Conservation (phyloP, 2,329 filamentous ascomycete genomes). For the Colletotrichum sp. region DNA sequence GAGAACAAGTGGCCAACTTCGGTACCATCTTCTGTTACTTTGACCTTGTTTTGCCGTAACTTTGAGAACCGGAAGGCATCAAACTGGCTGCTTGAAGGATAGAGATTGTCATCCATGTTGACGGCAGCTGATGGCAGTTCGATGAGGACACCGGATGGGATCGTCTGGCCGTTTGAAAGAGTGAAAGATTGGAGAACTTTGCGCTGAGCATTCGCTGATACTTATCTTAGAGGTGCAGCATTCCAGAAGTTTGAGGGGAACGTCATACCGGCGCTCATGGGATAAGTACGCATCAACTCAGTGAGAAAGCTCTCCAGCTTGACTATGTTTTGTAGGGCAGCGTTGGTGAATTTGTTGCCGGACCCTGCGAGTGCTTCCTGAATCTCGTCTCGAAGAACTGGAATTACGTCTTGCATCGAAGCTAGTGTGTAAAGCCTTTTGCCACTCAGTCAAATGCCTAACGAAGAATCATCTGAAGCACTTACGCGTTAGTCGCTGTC, state of each 20-base stretch:
- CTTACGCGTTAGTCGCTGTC: constrained; percentile 46
- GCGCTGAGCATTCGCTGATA: constrained; percentile 48
- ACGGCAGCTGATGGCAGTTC: constrained; percentile 42
- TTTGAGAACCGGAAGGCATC: constrained; percentile 6
- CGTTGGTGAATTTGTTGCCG: constrained; percentile 34
- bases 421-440: constrained; percentile 55
- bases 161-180: constrained; percentile 57
- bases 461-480: rapidly evolving
- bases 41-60: not conserved
- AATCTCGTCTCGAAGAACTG: constrained; percentile 57
- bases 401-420: constrained; percentile 51
- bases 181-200: constrained; percentile 54
- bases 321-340: constrained; percentile 39
- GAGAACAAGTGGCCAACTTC: constrained; percentile 41
- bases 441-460: not conserved
- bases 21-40: not conserved
- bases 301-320: constrained; percentile 46
- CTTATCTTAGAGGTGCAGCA: not conserved
- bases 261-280: constrained; percentile 34
- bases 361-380: constrained; percentile 36
- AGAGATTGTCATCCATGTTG: constrained; percentile 37
- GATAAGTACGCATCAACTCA: constrained; percentile 37
- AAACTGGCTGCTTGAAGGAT: constrained; percentile 33
- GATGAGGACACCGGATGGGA: constrained; percentile 46
- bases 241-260: rapidly evolving